Evolutionary conservation across 441 rosid genomes (phyloP).

Genomic region (Daphne laureola): DNA sequence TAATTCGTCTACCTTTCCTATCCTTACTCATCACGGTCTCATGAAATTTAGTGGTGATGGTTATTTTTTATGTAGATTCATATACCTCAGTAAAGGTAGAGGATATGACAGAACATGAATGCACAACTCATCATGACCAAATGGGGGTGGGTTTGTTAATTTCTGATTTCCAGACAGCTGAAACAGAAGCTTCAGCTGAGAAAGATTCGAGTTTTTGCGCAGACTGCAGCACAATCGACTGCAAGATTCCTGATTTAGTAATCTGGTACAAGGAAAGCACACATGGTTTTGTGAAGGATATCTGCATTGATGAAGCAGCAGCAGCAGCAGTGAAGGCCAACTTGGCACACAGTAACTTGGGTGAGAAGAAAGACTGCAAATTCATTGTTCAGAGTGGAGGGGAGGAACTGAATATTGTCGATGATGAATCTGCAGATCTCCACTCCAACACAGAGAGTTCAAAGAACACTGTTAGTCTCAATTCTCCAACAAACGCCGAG

Average conservation of each 20-base stretch:
- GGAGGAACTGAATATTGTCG: conserved; percentile 13
- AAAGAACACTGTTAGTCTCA: conserved; percentile 18
- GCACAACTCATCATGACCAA: conserved; percentile 8
- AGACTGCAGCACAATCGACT: conserved; percentile 49
- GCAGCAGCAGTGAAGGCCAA: conserved; percentile 54
- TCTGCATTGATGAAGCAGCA: conserved; percentile 65
- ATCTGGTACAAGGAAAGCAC: conserved; percentile 57
- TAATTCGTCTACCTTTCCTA: too few relatives aligned
- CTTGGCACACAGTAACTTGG: conserved; percentile 30
- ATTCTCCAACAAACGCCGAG: conserved; percentile 16
- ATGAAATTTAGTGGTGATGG: too few relatives aligned
- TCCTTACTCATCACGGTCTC: too few relatives aligned
- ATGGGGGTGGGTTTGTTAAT: conserved; percentile 14
- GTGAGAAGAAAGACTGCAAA: conserved; percentile 17
- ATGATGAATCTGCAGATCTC: conserved; percentile 14
- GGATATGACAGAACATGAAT: conserved; percentile 19
- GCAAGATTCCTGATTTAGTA: conserved; percentile 48
- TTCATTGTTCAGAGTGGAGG: conserved; percentile 12
- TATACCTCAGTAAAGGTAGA: conserved; percentile 12
- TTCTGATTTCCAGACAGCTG: conserved; percentile 3
- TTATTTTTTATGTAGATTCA: background rate
- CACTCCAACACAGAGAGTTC: conserved; percentile 20
- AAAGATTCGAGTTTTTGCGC: conserved; percentile 27
- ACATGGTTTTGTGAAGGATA: conserved; percentile 60
- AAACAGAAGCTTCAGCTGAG: conserved; percentile 18